Evolutionary conservation across 2,329 filamentous ascomycete species (phyloP), one percentile per base, ranked within the genome.

Genomic region (Stagonosporopsis rhizophila): DNA sequence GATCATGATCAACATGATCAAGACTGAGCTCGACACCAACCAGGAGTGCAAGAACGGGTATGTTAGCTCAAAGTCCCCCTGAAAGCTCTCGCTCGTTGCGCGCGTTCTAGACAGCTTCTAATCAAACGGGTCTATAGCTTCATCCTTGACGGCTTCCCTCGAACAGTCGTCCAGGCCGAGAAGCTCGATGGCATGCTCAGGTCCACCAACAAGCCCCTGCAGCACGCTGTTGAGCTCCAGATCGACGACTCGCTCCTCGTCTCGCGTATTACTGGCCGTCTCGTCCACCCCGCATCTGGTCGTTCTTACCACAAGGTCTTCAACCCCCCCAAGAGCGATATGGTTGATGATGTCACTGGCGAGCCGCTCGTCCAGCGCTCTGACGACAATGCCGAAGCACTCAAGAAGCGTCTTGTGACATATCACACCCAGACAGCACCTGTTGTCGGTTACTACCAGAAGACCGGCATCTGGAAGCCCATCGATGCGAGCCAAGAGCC

Each of bases 1-100:
- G 77, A 99, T 99, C 76, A 94, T 99, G 86, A 91, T 99, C 79
- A 92, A 94, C 80, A 99, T 99, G 95, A 99, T 99, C 83, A 94
- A 95, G 87, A 90, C 89, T 77, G 94, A 99, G 85, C 86, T 99
- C 47, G 90, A 96, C 73, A 89, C 85, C 81, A 99, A 99, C 83
- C 81, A 86, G 73, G 94, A 99, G 82, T 99, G 95, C 87, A 91
- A 91, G 83, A 94, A 94, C 80, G 95, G 95, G 94, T 97, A 84
- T 39, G 65, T 67, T 25, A 23, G 23, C 22, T 15, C 17, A n/a
- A 23, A 6, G 3, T 27, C 15, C 15, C 19, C 14, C 19, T 30
- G 19, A 39, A n/a, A n/a, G 34, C 12, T 42, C 12, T 22, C 15
- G 25, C 20, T 25, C 11, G 20, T 32, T 17, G 7, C 14, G 27